phyloP scores from a whole-genome alignment of 176 grass and related monocot species.

The Oryza australiensis region DNA sequence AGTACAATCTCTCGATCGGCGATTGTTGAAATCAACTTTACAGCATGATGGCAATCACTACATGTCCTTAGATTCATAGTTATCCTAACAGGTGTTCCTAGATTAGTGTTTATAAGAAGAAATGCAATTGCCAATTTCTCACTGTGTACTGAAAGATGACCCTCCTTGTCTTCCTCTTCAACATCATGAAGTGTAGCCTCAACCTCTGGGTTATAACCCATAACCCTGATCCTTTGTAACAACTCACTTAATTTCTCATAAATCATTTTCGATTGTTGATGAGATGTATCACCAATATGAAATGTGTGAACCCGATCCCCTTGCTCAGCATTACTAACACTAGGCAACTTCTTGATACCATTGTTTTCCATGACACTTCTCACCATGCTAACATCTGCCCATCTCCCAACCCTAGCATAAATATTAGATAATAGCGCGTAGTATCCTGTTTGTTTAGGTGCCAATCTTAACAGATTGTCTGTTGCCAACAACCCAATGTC shows the following conservation, averaged over 20 bases:
- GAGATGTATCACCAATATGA: conserved; percentile 62
- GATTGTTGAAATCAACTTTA: conserved; percentile 63
- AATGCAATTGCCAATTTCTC: conserved; percentile 80
- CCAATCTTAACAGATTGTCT: conserved; percentile 72
- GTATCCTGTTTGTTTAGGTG: conserved; percentile 68
- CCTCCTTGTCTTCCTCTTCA: conserved; percentile 82
- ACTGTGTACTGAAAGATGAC: conserved; percentile 75
- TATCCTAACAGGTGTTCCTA: conserved; percentile 58
- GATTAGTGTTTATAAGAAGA: conserved; percentile 61
- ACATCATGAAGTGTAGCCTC: conserved; percentile 75
- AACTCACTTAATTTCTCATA: conserved; percentile 64
- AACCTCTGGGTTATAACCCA: conserved; percentile 64
- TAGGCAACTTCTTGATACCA: conserved; percentile 81
- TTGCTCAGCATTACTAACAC: conserved; percentile 70
- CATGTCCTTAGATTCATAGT: conserved; percentile 76
- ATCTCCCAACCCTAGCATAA: conserved; percentile 72
- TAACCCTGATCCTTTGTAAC: conserved; percentile 64
- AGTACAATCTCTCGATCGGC: conserved; percentile 64
- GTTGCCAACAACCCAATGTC: conserved; percentile 65
- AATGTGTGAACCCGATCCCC: conserved; percentile 60
- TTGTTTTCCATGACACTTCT: conserved; percentile 66
- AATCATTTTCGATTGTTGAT: conserved; percentile 70
- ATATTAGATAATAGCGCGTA: conserved; percentile 88
- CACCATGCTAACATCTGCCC: conserved; percentile 65
- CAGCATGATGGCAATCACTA: conserved; percentile 67